These are phyloP conservation scores for Chiua virens DNA, from an alignment of 768 basidiomycete genomes.

Conservation along the genomic window DNA sequence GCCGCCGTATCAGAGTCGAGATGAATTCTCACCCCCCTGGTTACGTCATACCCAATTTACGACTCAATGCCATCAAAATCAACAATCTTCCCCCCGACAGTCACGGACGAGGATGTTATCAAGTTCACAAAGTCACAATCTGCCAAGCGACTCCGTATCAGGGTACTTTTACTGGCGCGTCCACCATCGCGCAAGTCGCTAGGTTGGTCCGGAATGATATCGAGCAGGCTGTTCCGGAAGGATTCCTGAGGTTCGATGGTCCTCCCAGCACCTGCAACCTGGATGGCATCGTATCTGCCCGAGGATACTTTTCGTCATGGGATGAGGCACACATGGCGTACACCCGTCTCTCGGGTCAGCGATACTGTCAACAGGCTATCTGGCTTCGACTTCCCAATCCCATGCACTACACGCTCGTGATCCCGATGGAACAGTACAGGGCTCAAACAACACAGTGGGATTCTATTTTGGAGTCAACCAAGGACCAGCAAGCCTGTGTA, in stretches of 20 bases:
- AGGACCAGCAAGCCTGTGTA: no score
- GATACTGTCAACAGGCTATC: no score
- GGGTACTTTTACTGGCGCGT: background rate
- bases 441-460: constrained; percentile 50
- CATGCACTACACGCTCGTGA: constrained; percentile 45
- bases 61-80: no score
- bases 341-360: no score
- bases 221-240: constrained; percentile 1
- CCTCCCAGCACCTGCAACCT: constrained; percentile 6
- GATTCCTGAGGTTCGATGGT: constrained; percentile 19
- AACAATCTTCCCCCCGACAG: no score
- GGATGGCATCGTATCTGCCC: constrained; percentile 32
- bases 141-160: constrained; percentile 15
- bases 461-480: constrained; percentile 32
- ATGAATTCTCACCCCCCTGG: no score
- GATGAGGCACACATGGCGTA: constrained; percentile 44
- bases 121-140: constrained; percentile 27
- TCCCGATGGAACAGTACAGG: constrained; percentile 44
- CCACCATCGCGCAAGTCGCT: constrained; percentile 19
- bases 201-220: constrained; percentile 20
- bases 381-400: no score
- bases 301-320: constrained; percentile 45
- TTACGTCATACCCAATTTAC: no score
- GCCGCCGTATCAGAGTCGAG: constrained; percentile 40
- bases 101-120: constrained; percentile 20